Conservation (phyloP, 306 rosid genomes). For the Vigna mungo region DNA sequence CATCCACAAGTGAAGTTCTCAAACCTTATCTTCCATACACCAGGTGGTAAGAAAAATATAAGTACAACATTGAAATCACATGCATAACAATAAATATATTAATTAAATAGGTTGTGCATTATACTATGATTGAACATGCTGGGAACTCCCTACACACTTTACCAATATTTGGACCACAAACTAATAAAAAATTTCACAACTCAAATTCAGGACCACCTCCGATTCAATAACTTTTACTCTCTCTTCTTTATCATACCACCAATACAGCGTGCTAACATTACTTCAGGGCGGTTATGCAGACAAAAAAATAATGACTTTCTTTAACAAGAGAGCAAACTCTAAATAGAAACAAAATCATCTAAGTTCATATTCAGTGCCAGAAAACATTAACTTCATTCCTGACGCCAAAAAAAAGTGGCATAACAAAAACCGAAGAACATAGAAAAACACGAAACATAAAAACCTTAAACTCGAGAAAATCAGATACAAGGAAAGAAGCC, state of each 20-base stretch:
- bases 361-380: slow-evolving; percentile 19
- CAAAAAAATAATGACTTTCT: background rate
- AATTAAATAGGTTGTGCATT: slow-evolving; percentile 31
- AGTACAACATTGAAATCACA: slow-evolving; percentile 38
- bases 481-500: background rate
- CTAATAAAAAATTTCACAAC: slow-evolving; percentile 46
- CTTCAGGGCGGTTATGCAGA: slow-evolving; percentile 16
- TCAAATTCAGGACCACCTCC: slow-evolving; percentile 70
- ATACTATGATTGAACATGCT: slow-evolving; percentile 49
- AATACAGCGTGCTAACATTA: slow-evolving; percentile 31
- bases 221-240: slow-evolving; percentile 32
- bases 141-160: slow-evolving; percentile 49
- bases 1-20: slow-evolving; percentile 34
- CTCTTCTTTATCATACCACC: slow-evolving; percentile 28
- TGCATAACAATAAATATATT: background rate
- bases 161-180: slow-evolving; percentile 66
- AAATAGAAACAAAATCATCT: slow-evolving; percentile 10
- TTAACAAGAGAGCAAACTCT: slow-evolving; percentile 11
- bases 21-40: slow-evolving; percentile 23
- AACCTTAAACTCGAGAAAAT: background rate
- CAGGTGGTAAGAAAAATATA: slow-evolving; percentile 23
- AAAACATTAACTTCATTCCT: background rate
- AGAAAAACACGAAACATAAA: background rate
- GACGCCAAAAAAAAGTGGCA: background rate
- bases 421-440: background rate